These are phyloP conservation scores for Lyophyllum atratum DNA, from an alignment of 768 basidiomycete species.

Conservation along the genomic window DNA sequence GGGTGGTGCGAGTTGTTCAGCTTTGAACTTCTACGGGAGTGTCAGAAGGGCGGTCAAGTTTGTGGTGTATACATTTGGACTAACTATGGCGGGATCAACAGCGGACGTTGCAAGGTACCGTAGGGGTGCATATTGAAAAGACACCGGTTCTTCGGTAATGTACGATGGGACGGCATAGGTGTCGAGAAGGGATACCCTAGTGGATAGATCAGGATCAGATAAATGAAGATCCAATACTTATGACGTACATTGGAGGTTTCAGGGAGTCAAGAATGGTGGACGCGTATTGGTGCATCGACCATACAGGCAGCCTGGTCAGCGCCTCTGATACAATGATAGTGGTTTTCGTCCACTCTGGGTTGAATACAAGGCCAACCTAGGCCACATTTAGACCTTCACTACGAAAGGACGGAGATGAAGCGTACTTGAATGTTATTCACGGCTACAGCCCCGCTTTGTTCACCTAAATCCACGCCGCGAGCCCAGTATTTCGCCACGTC, in stretches of 20 bases:
- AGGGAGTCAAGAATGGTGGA: slow-evolving; percentile 40
- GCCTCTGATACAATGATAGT: slow-evolving; percentile 56
- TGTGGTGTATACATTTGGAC: slow-evolving; percentile 4
- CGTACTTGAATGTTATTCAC: slow-evolving; percentile 50
- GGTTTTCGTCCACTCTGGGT: slow-evolving; percentile 47
- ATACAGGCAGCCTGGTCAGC: slow-evolving; percentile 47
- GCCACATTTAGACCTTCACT: neutral
- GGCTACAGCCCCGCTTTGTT: slow-evolving; percentile 47
- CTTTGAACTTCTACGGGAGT: slow-evolving; percentile 31
- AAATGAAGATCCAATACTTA: neutral
- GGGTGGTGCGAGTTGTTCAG: slow-evolving; percentile 50
- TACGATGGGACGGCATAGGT: slow-evolving; percentile 53
- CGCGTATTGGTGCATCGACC: slow-evolving; percentile 52
- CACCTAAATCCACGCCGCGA: slow-evolving; percentile 49
- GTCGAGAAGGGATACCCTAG: slow-evolving; percentile 53
- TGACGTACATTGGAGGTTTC: slow-evolving; percentile 46
- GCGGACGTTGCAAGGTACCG: slow-evolving; percentile 47
- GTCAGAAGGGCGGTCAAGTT: neutral
- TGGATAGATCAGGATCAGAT: neutral
- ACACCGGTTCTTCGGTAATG: slow-evolving; percentile 34
- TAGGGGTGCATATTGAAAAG: slow-evolving; percentile 47
- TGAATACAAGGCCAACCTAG: slow-evolving; percentile 55
- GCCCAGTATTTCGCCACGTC: slow-evolving; percentile 53
- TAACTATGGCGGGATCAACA: slow-evolving; percentile 21
- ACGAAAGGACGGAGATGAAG: neutral